Evolutionary conservation across 495 filamentous ascomycete species (phyloP).

Genomic region (Tuber umbilicatum): DNA sequence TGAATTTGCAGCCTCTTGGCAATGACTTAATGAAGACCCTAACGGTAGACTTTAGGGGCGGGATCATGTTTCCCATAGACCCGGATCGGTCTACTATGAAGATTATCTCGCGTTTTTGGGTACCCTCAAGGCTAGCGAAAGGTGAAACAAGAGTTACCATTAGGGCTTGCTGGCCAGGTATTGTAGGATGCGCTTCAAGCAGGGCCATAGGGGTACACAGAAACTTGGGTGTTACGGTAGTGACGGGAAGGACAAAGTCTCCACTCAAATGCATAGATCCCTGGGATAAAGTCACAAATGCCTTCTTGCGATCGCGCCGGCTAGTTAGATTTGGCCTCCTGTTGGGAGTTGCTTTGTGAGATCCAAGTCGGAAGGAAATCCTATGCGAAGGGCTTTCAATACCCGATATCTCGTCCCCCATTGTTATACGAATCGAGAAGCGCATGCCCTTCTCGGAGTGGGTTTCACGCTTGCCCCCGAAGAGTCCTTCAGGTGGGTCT

Average conservation of each 20-base stretch:
- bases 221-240: constrained; percentile 47
- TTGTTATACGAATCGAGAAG: constrained; percentile 55
- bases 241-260: constrained; percentile 52
- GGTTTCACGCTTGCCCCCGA: background rate
- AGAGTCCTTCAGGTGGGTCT: constrained; percentile 39
- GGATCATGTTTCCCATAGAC: constrained; percentile 55
- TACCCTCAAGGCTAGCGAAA: constrained; percentile 49
- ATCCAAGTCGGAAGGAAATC: constrained; percentile 52
- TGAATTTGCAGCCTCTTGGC: constrained; percentile 61
- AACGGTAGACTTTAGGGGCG: constrained; percentile 52
- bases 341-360: constrained; percentile 40
- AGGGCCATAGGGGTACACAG: constrained; percentile 53
- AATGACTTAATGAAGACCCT: constrained; percentile 61
- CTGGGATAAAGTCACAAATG: constrained; percentile 55
- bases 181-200: constrained; percentile 56
- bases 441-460: constrained; percentile 46
- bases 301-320: constrained; percentile 50
- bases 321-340: constrained; percentile 40
- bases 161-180: constrained; percentile 56
- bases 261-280: constrained; percentile 47
- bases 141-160: constrained; percentile 61
- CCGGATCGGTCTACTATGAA: constrained; percentile 63
- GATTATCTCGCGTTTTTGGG: constrained; percentile 55
- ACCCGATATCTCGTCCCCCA: constrained; percentile 52
- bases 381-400: constrained; percentile 60